Conservation (phyloP, 306 rosid genomes). For the Sindora glabra region DNA sequence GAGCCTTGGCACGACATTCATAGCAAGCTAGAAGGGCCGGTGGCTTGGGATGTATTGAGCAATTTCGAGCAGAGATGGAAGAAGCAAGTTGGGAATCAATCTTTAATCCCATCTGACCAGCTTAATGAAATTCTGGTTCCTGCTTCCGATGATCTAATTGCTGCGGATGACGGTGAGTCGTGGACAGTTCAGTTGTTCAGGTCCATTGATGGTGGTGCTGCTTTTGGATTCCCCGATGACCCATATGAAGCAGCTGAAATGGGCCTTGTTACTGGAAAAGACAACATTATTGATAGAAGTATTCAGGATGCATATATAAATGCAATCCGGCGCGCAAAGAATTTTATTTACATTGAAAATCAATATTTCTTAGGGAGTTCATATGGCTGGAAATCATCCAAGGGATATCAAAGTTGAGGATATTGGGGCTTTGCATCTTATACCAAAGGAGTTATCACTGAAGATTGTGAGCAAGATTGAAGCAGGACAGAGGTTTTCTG, state of each 20-base stretch:
- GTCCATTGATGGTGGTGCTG: constrained; percentile 79
- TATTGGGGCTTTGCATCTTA: constrained; percentile 66
- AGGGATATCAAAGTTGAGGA: constrained; percentile 51
- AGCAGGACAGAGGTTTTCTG: constrained; percentile 59
- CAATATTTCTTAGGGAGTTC: constrained; percentile 90
- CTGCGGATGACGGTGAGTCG: constrained; percentile 17
- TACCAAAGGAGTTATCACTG: constrained; percentile 70
- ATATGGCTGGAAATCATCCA: constrained; percentile 55
- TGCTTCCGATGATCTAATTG: constrained; percentile 1
- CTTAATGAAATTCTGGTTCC: constrained; percentile 22
- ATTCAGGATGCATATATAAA: constrained; percentile 76
- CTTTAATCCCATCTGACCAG: constrained; percentile 23
- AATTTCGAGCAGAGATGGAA: constrained; percentile 84
- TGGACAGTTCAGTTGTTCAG: constrained; percentile 87
- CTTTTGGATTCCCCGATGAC: constrained; percentile 48
- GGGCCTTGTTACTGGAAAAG: constrained; percentile 75
- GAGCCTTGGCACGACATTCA: constrained; percentile 98
- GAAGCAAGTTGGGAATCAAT: constrained; percentile 42
- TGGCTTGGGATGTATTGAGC: constrained; percentile 75
- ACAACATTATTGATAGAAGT: constrained; percentile 59
- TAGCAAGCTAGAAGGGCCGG: constrained; percentile 63
- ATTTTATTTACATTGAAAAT: constrained; percentile 84
- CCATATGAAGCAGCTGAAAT: constrained; percentile 28
- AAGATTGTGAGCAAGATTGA: constrained; percentile 88
- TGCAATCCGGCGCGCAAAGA: constrained; percentile 68